These are phyloP conservation scores for Erodium moschatum DNA, from an alignment of 441 rosid genomes.

Conservation along the genomic window DNA sequence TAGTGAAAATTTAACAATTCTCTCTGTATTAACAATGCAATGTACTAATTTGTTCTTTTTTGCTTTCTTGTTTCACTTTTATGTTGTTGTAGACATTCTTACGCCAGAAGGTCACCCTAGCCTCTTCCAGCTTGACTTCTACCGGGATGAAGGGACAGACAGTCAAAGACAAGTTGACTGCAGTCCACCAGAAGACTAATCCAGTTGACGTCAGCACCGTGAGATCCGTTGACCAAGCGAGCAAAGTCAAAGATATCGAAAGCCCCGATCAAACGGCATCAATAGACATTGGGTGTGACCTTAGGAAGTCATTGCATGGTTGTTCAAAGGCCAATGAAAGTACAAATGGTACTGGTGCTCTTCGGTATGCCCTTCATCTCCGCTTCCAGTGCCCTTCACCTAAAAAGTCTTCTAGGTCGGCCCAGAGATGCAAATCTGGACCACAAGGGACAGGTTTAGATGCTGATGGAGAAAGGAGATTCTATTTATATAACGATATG, in stretches of 20 bases:
- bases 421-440: slow-evolving; percentile 40
- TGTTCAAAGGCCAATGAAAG: slow-evolving; percentile 52
- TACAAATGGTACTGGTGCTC: slow-evolving; percentile 46
- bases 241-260: slow-evolving; percentile 23
- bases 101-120: slow-evolving; percentile 83
- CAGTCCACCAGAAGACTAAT: slow-evolving; percentile 13
- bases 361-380: slow-evolving; percentile 87
- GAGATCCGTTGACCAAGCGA: slow-evolving; percentile 17
- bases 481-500: slow-evolving; percentile 81
- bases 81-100: slow-evolving; percentile 51
- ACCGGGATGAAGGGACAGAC: slow-evolving; percentile 35
- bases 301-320: slow-evolving; percentile 25
- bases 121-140: slow-evolving; percentile 39
- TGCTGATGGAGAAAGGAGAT: slow-evolving; percentile 48
- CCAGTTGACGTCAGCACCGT: slow-evolving; percentile 5
- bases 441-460: slow-evolving; percentile 26
- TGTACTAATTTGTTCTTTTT: slow-evolving; percentile 15
- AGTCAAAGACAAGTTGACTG: slow-evolving; percentile 18
- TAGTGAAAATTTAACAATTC: background rate
- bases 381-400: slow-evolving; percentile 65
- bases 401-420: slow-evolving; percentile 46
- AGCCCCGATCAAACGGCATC: slow-evolving; percentile 25
- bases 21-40: background rate
- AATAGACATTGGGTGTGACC: slow-evolving; percentile 19
- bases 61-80: slow-evolving; percentile 3